phyloP scores from a whole-genome alignment of 768 basidiomycete species.

The Boletus pseudopeckii region DNA sequence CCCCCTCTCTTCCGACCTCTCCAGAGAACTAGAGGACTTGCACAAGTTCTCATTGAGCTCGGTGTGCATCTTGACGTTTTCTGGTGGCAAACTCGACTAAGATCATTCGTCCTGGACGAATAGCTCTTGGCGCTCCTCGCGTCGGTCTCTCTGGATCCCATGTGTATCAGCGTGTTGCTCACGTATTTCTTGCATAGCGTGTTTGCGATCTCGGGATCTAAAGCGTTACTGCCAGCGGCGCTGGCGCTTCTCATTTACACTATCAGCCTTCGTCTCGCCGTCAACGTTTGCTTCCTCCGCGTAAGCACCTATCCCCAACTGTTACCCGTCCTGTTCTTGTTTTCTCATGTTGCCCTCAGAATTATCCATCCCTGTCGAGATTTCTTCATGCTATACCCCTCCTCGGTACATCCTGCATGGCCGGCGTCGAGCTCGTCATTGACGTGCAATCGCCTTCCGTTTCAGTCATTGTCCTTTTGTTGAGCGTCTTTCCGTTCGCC shows the following conservation, averaged over 20 bases:
- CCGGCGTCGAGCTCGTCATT: conserved; percentile 5
- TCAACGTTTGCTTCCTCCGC: conserved; percentile 1
- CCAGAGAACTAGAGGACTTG: conserved; percentile 4
- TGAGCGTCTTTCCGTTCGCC: conserved; percentile 8
- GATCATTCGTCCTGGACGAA: too few species aligned
- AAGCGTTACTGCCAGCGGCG: conserved; percentile 3
- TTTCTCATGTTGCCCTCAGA: neutral
- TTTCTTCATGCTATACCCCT: conserved; percentile 14
- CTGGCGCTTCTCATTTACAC: conserved; percentile 19
- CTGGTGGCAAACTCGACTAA: neutral
- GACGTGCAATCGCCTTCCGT: conserved; percentile 6
- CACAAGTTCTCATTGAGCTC: conserved; percentile 14
- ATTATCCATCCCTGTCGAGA: neutral
- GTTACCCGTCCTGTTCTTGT: neutral
- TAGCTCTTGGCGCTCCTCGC: conserved; percentile 15
- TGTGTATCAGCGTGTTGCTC: too few species aligned
- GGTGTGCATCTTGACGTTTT: neutral
- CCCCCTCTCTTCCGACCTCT: neutral
- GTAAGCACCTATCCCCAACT: neutral
- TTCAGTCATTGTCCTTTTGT: conserved; percentile 3
- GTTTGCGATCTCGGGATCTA: conserved; percentile 8
- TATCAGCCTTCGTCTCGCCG: conserved; percentile 13
- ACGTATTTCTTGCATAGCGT: conserved; percentile 1
- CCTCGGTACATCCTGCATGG: conserved; percentile 13
- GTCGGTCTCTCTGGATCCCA: conserved; percentile 4